Percentiles rank a stretch among this genome's conserved stretches.
These are phyloP conservation scores for Malassezia caprae DNA, from an alignment of 1,284 basidiomycete species.

Conservation along the genomic window DNA sequence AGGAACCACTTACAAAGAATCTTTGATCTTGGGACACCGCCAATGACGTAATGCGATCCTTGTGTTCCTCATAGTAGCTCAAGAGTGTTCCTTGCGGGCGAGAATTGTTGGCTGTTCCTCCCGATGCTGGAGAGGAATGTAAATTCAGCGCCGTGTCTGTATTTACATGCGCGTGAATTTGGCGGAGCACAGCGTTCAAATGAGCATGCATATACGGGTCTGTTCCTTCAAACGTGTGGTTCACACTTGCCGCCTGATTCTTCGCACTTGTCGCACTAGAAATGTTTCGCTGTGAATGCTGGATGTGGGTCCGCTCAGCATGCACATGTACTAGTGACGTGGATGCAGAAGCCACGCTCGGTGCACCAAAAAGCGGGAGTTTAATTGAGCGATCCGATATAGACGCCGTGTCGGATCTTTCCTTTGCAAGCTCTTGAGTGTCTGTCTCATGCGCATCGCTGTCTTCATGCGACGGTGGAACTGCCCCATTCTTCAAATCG, in stretches of 20 bases:
- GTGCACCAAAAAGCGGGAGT: neutral
- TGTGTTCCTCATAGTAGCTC: constrained; percentile 50
- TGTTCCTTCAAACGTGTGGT: constrained; percentile 37
- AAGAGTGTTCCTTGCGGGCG: constrained; percentile 40
- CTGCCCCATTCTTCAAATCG: neutral
- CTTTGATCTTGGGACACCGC: constrained; percentile 83
- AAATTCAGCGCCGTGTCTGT: constrained; percentile 10
- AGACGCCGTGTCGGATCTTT: neutral
- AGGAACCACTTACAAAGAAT: constrained; percentile 82
- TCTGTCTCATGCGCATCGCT: neutral
- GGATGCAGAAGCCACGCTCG: neutral
- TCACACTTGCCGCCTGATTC: neutral
- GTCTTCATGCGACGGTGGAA: neutral
- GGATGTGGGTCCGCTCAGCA: neutral
- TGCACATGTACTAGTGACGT: constrained; percentile 6
- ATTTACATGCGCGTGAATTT: constrained; percentile 17
- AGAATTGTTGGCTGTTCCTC: constrained; percentile 19
- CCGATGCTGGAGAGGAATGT: constrained; percentile 11
- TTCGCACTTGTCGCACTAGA: neutral
- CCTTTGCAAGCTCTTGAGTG: neutral
- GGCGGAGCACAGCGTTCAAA: constrained; percentile 32
- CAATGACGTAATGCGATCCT: constrained; percentile 59
- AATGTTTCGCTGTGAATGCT: neutral
- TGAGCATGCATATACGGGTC: constrained; percentile 45
- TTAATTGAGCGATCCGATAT: neutral